Percentiles rank a stretch among this genome's conserved stretches.
phyloP scores from a whole-genome alignment of 2,329 filamentous ascomycete genomes.

The Monilinia fructigena region DNA sequence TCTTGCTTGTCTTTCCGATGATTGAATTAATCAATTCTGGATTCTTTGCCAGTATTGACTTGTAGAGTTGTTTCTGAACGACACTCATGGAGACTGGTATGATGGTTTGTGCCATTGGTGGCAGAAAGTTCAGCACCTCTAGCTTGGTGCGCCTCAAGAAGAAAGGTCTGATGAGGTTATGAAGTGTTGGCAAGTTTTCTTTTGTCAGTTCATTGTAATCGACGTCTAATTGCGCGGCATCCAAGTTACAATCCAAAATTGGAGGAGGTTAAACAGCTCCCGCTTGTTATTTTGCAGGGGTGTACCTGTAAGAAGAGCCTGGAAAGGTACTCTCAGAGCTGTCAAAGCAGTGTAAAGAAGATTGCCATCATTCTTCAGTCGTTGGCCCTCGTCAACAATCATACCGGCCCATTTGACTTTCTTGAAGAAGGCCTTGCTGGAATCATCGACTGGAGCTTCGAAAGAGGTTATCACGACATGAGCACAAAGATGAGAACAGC shows the following conservation, averaged over 20 bases:
- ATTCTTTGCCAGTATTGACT: slow-evolving; percentile 88
- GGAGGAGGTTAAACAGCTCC: slow-evolving; percentile 93
- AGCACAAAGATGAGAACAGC: slow-evolving; percentile 68
- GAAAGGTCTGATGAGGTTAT: slow-evolving; percentile 75
- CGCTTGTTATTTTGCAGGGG: slow-evolving; percentile 93
- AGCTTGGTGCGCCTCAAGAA: slow-evolving; percentile 79
- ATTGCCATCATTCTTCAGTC: slow-evolving; percentile 89
- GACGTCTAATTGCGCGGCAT: slow-evolving; percentile 72
- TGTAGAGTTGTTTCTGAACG: slow-evolving; percentile 90
- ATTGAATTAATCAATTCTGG: slow-evolving; percentile 85
- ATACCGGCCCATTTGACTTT: slow-evolving; percentile 80
- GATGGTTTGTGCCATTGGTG: slow-evolving; percentile 92
- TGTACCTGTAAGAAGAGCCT: slow-evolving; percentile 81
- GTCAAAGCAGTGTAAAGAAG: slow-evolving; percentile 73
- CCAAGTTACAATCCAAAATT: slow-evolving; percentile 76
- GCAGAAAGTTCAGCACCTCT: slow-evolving; percentile 86
- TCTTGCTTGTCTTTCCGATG: slow-evolving; percentile 62
- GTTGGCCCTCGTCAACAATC: slow-evolving; percentile 92
- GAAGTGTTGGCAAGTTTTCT: slow-evolving; percentile 77
- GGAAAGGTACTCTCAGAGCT: slow-evolving; percentile 75
- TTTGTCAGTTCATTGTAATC: slow-evolving; percentile 76
- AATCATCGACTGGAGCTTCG: slow-evolving; percentile 77
- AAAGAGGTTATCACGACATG: slow-evolving; percentile 96
- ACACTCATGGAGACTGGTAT: slow-evolving; percentile 93
- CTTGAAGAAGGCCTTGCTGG: slow-evolving; percentile 63